Conservation (phyloP, 495 filamentous ascomycete genomes). For the Xylaria telfairii region DNA sequence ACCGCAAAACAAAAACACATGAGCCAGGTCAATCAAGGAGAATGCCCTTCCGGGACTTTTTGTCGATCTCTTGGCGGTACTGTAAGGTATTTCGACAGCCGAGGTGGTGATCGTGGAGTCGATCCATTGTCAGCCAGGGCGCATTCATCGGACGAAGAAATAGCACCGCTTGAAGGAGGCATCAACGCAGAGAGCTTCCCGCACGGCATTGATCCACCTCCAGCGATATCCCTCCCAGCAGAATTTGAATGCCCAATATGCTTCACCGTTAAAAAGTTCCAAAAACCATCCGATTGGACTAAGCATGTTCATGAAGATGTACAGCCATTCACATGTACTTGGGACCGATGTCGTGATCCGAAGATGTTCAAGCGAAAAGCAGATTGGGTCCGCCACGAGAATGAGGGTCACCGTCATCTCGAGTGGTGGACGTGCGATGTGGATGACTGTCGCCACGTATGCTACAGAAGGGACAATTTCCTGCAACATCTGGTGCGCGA, state of each 20-base stretch:
- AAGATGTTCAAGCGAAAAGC: slow-evolving; percentile 98
- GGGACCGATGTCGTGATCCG: slow-evolving; percentile 80
- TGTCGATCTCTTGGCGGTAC: slow-evolving; percentile 71
- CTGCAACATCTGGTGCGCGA: slow-evolving; percentile 93
- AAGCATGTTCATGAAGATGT: slow-evolving; percentile 97
- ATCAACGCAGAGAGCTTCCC: slow-evolving; percentile 76
- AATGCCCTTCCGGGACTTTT: slow-evolving; percentile 64
- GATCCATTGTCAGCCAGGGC: slow-evolving; percentile 51
- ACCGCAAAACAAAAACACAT: slow-evolving; percentile 75
- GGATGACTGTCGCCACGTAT: slow-evolving; percentile 81
- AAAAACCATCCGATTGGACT: slow-evolving; percentile 97
- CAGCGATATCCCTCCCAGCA: slow-evolving; percentile 77
- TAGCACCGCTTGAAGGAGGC: slow-evolving; percentile 67
- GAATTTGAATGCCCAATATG: slow-evolving; percentile 94
- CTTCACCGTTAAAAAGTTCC: slow-evolving; percentile 87
- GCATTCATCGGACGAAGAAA: slow-evolving; percentile 67
- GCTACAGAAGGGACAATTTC: slow-evolving; percentile 94
- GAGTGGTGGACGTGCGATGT: slow-evolving; percentile 92
- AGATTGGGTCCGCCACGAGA: slow-evolving; percentile 97
- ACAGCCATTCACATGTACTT: slow-evolving; percentile 95
- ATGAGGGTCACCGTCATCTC: slow-evolving; percentile 87
- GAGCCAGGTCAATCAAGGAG: slow-evolving; percentile 55
- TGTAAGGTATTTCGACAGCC: slow-evolving; percentile 50
- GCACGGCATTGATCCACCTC: slow-evolving; percentile 79
- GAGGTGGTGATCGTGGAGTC: slow-evolving; percentile 44